Evolutionary conservation across 192 early-diverging fungal genomes (phyloP).

Genomic region (Kickxella alabastrina): DNA sequence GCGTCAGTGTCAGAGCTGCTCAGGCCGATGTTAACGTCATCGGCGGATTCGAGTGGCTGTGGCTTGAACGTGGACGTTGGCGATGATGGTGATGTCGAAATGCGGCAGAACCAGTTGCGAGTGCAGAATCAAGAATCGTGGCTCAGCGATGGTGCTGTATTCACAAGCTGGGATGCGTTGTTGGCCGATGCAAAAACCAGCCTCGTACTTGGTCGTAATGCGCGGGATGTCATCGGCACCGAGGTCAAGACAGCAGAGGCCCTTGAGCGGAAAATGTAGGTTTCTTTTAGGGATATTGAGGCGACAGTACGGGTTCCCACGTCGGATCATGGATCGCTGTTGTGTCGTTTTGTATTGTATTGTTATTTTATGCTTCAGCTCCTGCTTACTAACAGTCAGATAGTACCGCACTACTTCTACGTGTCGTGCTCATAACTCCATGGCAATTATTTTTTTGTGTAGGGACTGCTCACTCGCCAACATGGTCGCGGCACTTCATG

Average conservation of each 20-base stretch:
- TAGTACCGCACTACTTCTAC: no score
- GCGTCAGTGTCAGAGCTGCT: background rate
- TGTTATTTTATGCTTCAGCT: background rate
- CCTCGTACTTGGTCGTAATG: background rate
- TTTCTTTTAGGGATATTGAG: no score
- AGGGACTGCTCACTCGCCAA: constrained; percentile 25
- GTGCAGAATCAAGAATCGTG: constrained; percentile 6
- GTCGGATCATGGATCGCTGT: no score
- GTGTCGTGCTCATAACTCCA: no score
- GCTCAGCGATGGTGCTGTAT: constrained; percentile 22
- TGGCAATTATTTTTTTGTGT: no score
- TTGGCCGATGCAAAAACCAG: constrained; percentile 23
- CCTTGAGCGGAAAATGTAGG: constrained; percentile 38
- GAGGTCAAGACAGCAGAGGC: constrained; percentile 9
- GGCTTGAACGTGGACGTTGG: no score
- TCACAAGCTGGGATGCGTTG: constrained; percentile 34
- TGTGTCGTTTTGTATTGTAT: no score
- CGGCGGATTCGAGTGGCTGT: background rate
- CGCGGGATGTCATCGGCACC: background rate
- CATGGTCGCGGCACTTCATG: constrained; percentile 30
- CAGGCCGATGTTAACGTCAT: background rate
- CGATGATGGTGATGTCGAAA: constrained; percentile 6
- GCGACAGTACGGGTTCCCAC: no score
- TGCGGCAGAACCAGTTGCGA: background rate
- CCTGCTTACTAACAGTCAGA: background rate